A percentile compares a stretch with the other conserved stretches of the same genome.
Conservation (phyloP, 148 eudicot species). For the Silene uniflora region DNA sequence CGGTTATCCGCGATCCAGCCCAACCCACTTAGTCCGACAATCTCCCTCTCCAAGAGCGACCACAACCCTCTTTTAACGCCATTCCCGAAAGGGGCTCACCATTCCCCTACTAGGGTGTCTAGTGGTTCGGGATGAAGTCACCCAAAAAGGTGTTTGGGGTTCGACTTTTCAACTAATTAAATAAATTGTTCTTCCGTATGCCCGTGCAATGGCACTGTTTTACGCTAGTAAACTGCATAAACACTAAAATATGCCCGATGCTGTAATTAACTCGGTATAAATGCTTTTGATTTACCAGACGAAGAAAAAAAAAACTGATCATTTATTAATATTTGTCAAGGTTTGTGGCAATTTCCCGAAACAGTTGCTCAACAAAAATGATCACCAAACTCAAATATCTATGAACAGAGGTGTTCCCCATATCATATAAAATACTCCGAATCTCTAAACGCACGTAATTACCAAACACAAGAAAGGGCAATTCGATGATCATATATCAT, state of each 20-base stretch:
- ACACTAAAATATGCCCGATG: background rate
- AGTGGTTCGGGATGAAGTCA: too few species aligned
- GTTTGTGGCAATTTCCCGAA: slow-evolving; percentile 4
- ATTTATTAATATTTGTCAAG: background rate
- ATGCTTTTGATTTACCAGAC: background rate
- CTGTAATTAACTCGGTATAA: background rate
- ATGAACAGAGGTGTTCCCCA: slow-evolving; percentile 2
- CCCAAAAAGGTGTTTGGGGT: too few species aligned
- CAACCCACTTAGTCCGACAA: too few species aligned
- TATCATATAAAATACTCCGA: background rate
- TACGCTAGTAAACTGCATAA: background rate
- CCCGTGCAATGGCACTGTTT: too few species aligned
- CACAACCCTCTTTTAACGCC: too few species aligned
- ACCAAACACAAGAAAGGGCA: background rate
- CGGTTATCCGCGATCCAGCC: too few species aligned
- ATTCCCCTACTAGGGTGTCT: too few species aligned
- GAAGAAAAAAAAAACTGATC: background rate
- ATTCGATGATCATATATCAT: slow-evolving; percentile 1
- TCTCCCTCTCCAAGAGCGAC: too few species aligned
- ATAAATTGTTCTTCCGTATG: too few species aligned
- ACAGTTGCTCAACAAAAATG: slow-evolving; percentile 12
- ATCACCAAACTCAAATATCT: slow-evolving; percentile 7
- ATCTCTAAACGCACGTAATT: background rate
- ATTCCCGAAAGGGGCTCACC: too few species aligned
- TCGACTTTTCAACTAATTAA: too few species aligned